Conservation (phyloP, 805 yeast genomes). For the Candida multigemmis region DNA sequence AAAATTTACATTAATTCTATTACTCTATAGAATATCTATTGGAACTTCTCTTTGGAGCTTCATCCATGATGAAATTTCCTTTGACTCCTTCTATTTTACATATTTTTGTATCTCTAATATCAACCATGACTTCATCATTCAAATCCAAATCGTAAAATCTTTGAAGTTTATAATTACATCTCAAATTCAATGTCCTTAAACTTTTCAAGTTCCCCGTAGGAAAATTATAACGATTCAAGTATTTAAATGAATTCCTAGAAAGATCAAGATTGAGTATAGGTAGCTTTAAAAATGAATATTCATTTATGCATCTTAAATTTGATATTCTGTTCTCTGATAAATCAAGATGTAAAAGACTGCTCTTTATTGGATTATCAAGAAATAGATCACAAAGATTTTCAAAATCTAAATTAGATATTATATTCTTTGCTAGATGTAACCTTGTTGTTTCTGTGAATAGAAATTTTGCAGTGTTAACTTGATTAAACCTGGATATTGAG, state of each 20-base stretch:
- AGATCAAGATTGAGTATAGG: slow-evolving; percentile 5
- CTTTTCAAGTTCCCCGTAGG: too few species aligned
- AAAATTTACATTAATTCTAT: too few species aligned
- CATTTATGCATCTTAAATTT: slow-evolving; percentile 4
- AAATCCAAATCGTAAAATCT: too few species aligned
- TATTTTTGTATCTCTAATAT: too few species aligned
- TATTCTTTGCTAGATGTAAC: slow-evolving; percentile 5
- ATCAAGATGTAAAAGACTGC: slow-evolving; percentile 2
- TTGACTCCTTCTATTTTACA: too few species aligned
- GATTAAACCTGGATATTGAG: too few species aligned
- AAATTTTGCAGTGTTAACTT: slow-evolving; percentile 3
- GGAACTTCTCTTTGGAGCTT: too few species aligned
- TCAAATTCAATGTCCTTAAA: too few species aligned
- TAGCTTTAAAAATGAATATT: slow-evolving; percentile 2
- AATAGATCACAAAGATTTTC: slow-evolving; percentile 4
- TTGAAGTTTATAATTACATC: too few species aligned
- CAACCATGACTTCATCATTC: too few species aligned
- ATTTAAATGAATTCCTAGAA: slow-evolving; percentile 5
- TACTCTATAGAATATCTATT: too few species aligned
- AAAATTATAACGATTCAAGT: slow-evolving; percentile 5
- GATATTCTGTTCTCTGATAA: slow-evolving; percentile 5
- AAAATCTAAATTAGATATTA: slow-evolving; percentile 5
- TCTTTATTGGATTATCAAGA: slow-evolving; percentile 1
- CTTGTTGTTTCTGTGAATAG: slow-evolving; percentile 3
- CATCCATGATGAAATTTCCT: too few species aligned